Evolutionary conservation across 176 grass and related monocot genomes (phyloP).

Genomic region (Elaeis guineensis): DNA sequence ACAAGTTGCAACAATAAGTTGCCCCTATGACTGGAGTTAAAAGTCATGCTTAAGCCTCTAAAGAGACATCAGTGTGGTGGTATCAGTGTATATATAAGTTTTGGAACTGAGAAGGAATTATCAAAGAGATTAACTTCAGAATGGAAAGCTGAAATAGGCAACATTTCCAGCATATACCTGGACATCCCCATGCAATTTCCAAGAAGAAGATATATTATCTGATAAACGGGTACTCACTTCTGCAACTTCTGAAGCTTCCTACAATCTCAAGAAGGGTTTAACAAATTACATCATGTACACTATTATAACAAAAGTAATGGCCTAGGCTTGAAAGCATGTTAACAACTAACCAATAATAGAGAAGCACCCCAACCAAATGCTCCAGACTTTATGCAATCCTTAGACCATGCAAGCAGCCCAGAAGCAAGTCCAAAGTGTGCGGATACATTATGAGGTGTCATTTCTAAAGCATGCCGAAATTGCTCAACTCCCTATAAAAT

Average conservation of each 20-base stretch:
- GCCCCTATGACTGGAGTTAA: no score
- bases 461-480: conserved; percentile 62
- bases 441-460: conserved; percentile 69
- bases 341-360: conserved; percentile 47
- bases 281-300: no score
- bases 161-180: conserved; percentile 3
- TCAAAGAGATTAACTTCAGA: no score
- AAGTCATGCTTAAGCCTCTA: no score
- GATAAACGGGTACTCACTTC: conserved; percentile 55
- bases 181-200: conserved; percentile 90
- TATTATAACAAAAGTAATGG: no score
- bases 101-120: no score
- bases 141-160: neutral
- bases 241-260: conserved; percentile 78
- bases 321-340: no score
- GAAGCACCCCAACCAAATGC: conserved; percentile 83
- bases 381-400: conserved; percentile 54
- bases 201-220: conserved; percentile 72
- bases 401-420: conserved; percentile 78
- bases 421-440: conserved; percentile 82
- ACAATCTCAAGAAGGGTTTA: conserved; percentile 9
- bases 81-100: no score
- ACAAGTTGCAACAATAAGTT: no score
- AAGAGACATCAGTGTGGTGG: no score
- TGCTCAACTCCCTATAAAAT: conserved; percentile 71